Evolutionary conservation across 2,329 filamentous ascomycete genomes (phyloP), one percentile per base, ranked within the genome.

Genomic region (Trichoderma semiorbis): DNA sequence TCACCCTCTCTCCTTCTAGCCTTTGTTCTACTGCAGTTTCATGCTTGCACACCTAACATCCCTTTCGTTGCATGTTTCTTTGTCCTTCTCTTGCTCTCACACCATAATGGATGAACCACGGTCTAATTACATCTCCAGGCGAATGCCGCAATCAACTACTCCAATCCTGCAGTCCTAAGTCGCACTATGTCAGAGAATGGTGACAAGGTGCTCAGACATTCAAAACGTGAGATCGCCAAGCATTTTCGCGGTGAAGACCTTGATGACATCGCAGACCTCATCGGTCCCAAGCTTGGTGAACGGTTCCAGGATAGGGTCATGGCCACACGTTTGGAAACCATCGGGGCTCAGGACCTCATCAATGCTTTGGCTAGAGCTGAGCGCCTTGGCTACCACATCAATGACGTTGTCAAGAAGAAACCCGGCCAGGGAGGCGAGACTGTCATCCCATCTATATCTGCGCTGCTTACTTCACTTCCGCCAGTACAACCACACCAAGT

Each of bases 321-420:
- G n/a, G 84, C 85, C 21, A 81, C 78, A 69, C 85, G 88, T 0
- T 80, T 90, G 4, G 81, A 82, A 60, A 87, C 85, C 2, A 89
- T 90, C 66, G 83, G 84, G 11, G 87, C 86, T 1, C 83, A 86
- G 30, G 82, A 84, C 16, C 82, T 90, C 3, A 85, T 90, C 68
- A 89, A 89, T 71, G 85, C 87, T 16, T 81, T 90, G 24, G 87
- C 87, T 2, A 81, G 84, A 43, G 87, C 87, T 1, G 86, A 88
- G 74, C 85, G 88, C 3, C 82, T 90, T 0, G 88, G 88, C 2
- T 90, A 89, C 70, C 84, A 88, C 64, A 79, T 81, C 0, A 79
- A 80, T 36, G 88, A 89, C 69, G 80, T 87, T 3, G 79, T 88
- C 14, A 83, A 85, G 36, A 66, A 69, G 64, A 79, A 72, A 50